Evolutionary conservation across 2,329 filamentous ascomycete species (phyloP), one percentile per base, ranked within the genome.

Genomic region (Rhexocercosporidium sp.): DNA sequence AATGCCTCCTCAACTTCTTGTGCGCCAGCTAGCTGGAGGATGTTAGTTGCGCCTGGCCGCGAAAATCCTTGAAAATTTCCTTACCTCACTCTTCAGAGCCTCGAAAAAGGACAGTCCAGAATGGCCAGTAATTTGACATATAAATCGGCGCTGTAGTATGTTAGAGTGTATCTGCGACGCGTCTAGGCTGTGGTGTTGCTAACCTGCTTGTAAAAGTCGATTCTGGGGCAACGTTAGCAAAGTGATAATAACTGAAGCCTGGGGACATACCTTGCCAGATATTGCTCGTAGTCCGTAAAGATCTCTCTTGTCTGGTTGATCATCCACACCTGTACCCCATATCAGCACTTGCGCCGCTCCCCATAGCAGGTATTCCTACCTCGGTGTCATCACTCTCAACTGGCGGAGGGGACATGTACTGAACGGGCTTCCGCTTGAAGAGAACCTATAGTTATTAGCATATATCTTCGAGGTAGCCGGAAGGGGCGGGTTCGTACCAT

Each of bases 151-250:
- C 59, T 73, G 67, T 39, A 59, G 34, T 41, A 41, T 46, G 66
- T 74, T 70, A 76, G 78, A 73, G 77, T 67, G 57, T 27, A 39
- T 47, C 47, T 59, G 51, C 20, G 31, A 63, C 20, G 53, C 57
- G 62, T 59, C 54, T 31, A 62, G 22, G 22, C 8, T 12, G 18
- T 29, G 25, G 56, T 64, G 53, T 59, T 70, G 76, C 85, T 75
- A 83, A 92, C 92, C 87, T 96, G 93, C 74, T 92, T 94, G 78
- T 97, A 97, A 77, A 97, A 97, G 78, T 97, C 94, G 86, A 94
- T 90, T 67, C 93, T 96, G 69, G 53, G 22, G 62, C 72, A 68
- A 76, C 63, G 71, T 77, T 76, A 82, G 79, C 62, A 67, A 46
- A 22, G 62, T 34, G 18, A 62, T 62, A 41, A 31, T 67, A 53